Evolutionary conservation across 768 basidiomycete species (phyloP).

Genomic region (Omphalotus guepiniiformis): DNA sequence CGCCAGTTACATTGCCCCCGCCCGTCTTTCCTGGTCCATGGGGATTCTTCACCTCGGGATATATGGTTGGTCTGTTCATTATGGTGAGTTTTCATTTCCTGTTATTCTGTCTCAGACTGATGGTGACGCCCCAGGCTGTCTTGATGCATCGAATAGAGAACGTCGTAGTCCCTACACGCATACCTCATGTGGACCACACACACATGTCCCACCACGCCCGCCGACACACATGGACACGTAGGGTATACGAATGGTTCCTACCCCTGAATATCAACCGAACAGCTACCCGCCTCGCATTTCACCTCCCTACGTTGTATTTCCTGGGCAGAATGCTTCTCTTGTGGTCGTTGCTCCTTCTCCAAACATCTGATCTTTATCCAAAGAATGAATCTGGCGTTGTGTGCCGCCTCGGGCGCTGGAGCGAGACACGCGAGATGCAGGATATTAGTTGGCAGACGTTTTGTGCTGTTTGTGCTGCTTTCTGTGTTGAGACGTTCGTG

Average conservation of each 20-base stretch:
- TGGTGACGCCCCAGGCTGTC: conserved; percentile 43
- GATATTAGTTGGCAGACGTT: conserved; percentile 76
- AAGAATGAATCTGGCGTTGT: conserved; percentile 26
- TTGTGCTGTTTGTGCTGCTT: conserved; percentile 57
- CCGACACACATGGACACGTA: conserved; percentile 18
- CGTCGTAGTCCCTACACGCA: conserved; percentile 60
- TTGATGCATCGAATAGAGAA: conserved; percentile 75
- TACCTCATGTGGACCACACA: conserved; percentile 21
- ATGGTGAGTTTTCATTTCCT: conserved; percentile 42
- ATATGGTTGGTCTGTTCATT: conserved; percentile 60
- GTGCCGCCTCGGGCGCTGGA: conserved; percentile 40
- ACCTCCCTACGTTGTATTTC: conserved; percentile 61
- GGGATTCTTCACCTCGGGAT: conserved; percentile 72
- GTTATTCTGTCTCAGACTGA: background rate
- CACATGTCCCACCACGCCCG: conserved; percentile 14
- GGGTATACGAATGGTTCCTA: conserved; percentile 39
- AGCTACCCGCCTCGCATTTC: conserved; percentile 51
- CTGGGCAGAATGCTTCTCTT: conserved; percentile 52
- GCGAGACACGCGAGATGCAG: conserved; percentile 45
- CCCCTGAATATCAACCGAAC: conserved; percentile 63
- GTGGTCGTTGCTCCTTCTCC: conserved; percentile 57
- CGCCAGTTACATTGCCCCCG: conserved; percentile 3
- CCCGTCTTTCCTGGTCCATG: conserved; percentile 51
- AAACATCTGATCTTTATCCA: conserved; percentile 44
- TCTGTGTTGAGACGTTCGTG: conserved; percentile 62